These are phyloP conservation scores for Xerocomellus amylosporus DNA, from an alignment of 768 basidiomycete genomes.

Conservation along the genomic window DNA sequence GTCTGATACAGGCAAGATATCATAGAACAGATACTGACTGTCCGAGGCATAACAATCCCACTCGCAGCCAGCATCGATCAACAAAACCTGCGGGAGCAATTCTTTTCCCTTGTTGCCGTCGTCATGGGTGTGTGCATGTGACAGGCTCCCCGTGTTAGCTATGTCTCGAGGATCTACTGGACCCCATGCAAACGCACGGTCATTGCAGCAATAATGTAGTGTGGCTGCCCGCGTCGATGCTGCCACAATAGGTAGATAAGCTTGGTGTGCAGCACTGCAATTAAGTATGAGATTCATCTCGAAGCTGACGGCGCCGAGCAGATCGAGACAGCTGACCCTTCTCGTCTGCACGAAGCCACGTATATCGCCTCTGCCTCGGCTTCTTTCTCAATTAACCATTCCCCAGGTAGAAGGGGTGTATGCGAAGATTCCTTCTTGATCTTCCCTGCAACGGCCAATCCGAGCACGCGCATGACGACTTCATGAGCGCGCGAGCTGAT, in stretches of 20 bases:
- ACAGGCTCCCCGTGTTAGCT: conserved; percentile 48
- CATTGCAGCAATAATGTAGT: conserved; percentile 93
- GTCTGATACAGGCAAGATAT: background rate
- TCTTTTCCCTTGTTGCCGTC: conserved; percentile 24
- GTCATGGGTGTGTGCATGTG: conserved; percentile 33
- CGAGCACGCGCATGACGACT: conserved; percentile 87
- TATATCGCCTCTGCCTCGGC: conserved; percentile 94
- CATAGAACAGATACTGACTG: conserved; percentile 36
- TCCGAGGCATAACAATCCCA: conserved; percentile 69
- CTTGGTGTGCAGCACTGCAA: conserved; percentile 74
- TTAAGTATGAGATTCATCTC: background rate
- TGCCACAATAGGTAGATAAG: conserved; percentile 92
- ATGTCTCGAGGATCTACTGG: conserved; percentile 59
- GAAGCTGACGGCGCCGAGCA: background rate
- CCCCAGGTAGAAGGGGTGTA: conserved; percentile 59
- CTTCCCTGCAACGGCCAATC: conserved; percentile 61
- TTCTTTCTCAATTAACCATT: conserved; percentile 92
- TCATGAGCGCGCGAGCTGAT: conserved; percentile 92
- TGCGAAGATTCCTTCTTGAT: conserved; percentile 42
- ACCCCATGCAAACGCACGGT: conserved; percentile 83
- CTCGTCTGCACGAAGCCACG: conserved; percentile 82
- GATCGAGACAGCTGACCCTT: conserved; percentile 58
- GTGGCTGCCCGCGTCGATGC: conserved; percentile 84
- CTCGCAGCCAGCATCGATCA: conserved; percentile 96
- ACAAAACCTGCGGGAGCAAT: conserved; percentile 66